phyloP scores from a whole-genome alignment of 257 asterid genomes.

The Mentha longifolia region DNA sequence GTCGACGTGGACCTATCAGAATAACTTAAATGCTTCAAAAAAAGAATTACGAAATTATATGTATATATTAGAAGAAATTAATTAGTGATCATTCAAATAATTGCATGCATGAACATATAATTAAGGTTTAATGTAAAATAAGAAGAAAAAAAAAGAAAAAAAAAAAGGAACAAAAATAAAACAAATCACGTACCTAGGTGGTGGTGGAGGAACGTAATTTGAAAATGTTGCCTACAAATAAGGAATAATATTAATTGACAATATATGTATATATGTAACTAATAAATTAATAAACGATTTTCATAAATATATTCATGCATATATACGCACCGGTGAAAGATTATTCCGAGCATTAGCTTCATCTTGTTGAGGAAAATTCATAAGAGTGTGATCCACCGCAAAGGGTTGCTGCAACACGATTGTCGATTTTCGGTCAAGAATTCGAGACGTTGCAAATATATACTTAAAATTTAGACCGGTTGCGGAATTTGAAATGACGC shows the following conservation, averaged over 20 bases:
- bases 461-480: conserved; percentile 23
- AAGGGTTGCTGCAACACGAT: conserved; percentile 36
- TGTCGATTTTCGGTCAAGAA: neutral
- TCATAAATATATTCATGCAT: neutral
- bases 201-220: conserved; percentile 20
- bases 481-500: conserved; percentile 13
- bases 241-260: no score
- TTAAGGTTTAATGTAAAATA: no score
- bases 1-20: neutral
- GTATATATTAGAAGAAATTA: no score
- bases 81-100: no score
- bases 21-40: neutral
- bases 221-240: conserved; percentile 30
- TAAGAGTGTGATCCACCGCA: conserved; percentile 32
- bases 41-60: neutral
- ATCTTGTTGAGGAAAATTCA: conserved; percentile 20
- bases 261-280: no score
- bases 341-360: conserved; percentile 25
- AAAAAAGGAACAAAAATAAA: neutral
- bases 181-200: conserved; percentile 40
- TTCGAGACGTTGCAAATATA: neutral
- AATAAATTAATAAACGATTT: no score
- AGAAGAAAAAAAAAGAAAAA: no score
- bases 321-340: conserved; percentile 34
- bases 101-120: no score